Evolutionary conservation across 805 yeast genomes (phyloP).

Genomic region (Dipodascopsis tothii): DNA sequence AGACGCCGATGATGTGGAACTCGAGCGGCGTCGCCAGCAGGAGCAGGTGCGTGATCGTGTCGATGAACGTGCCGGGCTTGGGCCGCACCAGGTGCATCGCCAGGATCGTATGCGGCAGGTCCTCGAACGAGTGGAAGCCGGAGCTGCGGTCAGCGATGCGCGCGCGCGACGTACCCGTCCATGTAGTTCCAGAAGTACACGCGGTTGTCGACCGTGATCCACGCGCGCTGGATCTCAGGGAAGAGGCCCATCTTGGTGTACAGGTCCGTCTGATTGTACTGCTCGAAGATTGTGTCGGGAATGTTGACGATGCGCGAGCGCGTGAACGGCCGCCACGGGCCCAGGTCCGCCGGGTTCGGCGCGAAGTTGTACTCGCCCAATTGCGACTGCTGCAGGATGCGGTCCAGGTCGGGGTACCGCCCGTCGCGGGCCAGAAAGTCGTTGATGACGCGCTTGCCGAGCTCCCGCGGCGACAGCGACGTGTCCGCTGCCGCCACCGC

Average conservation of each 20-base stretch:
- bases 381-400: conserved; percentile 29
- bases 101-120: conserved; percentile 66
- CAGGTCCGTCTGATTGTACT: conserved; percentile 56
- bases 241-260: conserved; percentile 75
- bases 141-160: conserved; percentile 25
- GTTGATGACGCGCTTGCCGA: conserved; percentile 28
- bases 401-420: conserved; percentile 33
- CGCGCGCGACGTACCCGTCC: no score
- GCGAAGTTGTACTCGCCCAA: conserved; percentile 27
- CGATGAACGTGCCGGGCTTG: conserved; percentile 70
- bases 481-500: background rate
- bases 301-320: conserved; percentile 58
- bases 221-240: conserved; percentile 69
- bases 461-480: conserved; percentile 9
- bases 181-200: conserved; percentile 76
- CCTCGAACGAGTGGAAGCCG: conserved; percentile 76
- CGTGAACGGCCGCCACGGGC: conserved; percentile 55
- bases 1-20: conserved; percentile 67
- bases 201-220: conserved; percentile 79
- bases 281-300: conserved; percentile 74
- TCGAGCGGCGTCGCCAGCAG: conserved; percentile 74
- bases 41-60: conserved; percentile 62
- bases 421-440: conserved; percentile 27
- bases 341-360: conserved; percentile 19
- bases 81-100: conserved; percentile 76